Evolutionary conservation across 306 rosid species (phyloP), one percentile per base, ranked within the genome.

Genomic region (Sechiopsis laciniata): DNA sequence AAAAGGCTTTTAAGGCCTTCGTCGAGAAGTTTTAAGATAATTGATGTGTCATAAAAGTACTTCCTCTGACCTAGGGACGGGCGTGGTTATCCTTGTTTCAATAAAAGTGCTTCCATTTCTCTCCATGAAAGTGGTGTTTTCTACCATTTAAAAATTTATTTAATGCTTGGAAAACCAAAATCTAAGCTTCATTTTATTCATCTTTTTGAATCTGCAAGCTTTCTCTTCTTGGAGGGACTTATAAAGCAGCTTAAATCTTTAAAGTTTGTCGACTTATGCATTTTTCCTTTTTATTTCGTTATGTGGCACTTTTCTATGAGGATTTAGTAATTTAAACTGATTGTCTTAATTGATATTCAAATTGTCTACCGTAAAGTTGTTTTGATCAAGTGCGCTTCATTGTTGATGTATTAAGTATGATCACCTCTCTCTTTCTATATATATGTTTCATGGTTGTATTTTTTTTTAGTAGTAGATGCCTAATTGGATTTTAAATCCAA

Each of bases 391-490:
- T 68, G 53, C 7, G 5, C 19, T 46, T 68, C 73, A 68, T 46
- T 15, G 14, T 50, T 69, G 45, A 21, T 46, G 12, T 24, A 13
- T 14, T 8, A 21, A 46, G 73, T 7, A 42, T 68, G 37, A 48
- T 40, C 73, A 3, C 51, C 50, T 26, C 22, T 48, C 17, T 51
- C n/a, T 51, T n/a, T 12, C n/a, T 14, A 0, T 13, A 14, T 51
- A 6, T 50, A 50, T 65, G 40, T 70, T 70, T 51, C 59, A 22
- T 51, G 74, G 46, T 21, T 13, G 19, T 66, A 45, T 67, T 10
- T 14, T 14, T 29, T 53, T 53, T 54, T 17, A 24, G 21, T 55
- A 50, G 15, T 55, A 35, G 6, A 55, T 14, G 15, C 13, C 53
- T 55, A 29, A 32, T 54, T 37, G 29, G 10, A 52, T 15, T 71